Evolutionary conservation across 768 basidiomycete genomes (phyloP).

Genomic region (Phanerochaete carnosa): DNA sequence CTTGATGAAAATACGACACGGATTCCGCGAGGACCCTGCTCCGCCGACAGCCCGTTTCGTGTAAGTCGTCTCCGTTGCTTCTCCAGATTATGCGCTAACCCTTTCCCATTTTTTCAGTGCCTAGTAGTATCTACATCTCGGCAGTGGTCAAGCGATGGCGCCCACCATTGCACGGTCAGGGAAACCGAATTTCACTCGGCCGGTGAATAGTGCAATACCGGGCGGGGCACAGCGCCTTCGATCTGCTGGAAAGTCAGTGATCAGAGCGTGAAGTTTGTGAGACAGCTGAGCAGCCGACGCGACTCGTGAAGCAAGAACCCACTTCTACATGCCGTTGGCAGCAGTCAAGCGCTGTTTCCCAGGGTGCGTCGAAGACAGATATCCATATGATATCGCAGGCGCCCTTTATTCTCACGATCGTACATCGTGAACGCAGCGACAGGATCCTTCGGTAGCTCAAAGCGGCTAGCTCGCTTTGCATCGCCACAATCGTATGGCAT

Average conservation of each 20-base stretch:
- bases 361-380: not conserved
- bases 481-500: slow-evolving; percentile 1
- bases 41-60: not conserved
- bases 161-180: too few relatives aligned
- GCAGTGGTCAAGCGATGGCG: not conserved
- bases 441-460: not conserved
- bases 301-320: not conserved
- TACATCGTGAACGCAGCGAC: not conserved
- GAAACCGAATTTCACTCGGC: too few relatives aligned
- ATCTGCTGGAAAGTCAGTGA: not conserved
- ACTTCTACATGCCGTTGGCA: not conserved
- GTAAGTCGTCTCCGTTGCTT: not conserved
- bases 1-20: not conserved
- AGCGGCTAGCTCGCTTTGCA: not conserved
- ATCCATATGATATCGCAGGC: not conserved
- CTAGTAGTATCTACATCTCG: not conserved
- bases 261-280: not conserved
- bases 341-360: not conserved
- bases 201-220: too few relatives aligned
- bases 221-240: not conserved
- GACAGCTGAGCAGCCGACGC: not conserved
- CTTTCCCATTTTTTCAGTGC: not conserved
- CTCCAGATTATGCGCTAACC: not conserved
- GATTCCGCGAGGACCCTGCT: not conserved
- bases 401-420: not conserved